Conservation (phyloP, 2,329 filamentous ascomycete genomes). For the Aspergillus alliaceus region DNA sequence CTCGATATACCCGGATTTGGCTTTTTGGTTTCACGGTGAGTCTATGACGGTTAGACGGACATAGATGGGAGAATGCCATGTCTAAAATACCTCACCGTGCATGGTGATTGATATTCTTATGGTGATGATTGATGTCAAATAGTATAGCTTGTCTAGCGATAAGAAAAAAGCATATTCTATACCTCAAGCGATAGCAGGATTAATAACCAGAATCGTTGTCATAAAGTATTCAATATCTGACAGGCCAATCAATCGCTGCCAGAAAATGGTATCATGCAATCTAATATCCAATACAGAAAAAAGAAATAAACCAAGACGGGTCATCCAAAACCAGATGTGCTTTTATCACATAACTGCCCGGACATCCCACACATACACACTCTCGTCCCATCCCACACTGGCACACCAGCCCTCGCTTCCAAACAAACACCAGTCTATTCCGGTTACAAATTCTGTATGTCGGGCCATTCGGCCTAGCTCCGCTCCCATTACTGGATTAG, state of each 20-base stretch:
- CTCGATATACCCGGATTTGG: conserved; percentile 8
- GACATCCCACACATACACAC: conserved; percentile 88
- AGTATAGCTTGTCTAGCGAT: background rate
- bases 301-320: conserved; percentile 7
- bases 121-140: background rate
- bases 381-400: conserved; percentile 91
- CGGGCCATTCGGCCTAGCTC: conserved; percentile 85
- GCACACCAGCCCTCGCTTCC: conserved; percentile 94
- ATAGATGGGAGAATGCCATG: background rate
- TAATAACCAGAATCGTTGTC: background rate
- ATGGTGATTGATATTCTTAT: background rate
- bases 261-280: conserved; percentile 23
- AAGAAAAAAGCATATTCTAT: background rate
- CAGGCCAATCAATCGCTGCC: background rate
- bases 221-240: conserved; percentile 2
- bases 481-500: conserved; percentile 53
- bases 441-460: conserved; percentile 94
- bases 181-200: background rate
- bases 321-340: background rate
- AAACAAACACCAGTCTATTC: conserved; percentile 97
- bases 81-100: background rate
- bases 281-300: conserved; percentile 24
- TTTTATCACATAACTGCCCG: conserved; percentile 57
- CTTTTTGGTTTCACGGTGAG: background rate
- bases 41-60: background rate